Percentiles rank a stretch among this genome's conserved stretches.
Conservation (phyloP, 371 early-diverging fungal genomes). For the Rhizopus stolonifer region DNA sequence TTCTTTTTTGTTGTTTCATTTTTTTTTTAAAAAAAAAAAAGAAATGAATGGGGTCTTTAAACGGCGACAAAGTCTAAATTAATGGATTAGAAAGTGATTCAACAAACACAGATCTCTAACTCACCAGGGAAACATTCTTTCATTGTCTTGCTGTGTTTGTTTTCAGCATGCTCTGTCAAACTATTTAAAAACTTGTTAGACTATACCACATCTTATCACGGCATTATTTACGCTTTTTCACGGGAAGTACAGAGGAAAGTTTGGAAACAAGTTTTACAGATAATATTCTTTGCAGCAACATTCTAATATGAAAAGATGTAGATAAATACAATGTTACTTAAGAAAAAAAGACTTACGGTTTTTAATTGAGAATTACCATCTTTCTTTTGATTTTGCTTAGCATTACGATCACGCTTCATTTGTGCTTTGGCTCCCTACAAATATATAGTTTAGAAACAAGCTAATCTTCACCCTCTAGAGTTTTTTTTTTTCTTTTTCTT, state of each 20-base stretch:
- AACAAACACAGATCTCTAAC: conserved; percentile 9
- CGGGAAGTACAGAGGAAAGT: conserved; percentile 85
- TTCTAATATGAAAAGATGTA: conserved; percentile 50
- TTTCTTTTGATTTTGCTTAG: conserved; percentile 53
- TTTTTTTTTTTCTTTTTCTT: no score
- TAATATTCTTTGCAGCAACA: conserved; percentile 76
- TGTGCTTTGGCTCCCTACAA: conserved; percentile 73
- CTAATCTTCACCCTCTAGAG: no score
- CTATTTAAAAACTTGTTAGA: conserved; percentile 29
- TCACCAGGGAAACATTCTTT: conserved; percentile 82
- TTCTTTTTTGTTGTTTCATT: not conserved
- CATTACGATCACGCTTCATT: conserved; percentile 73
- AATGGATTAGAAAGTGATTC: not conserved
- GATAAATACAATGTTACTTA: not conserved
- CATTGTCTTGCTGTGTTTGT: conserved; percentile 80
- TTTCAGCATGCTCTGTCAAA: conserved; percentile 71
- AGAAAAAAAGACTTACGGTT: conserved; percentile 50
- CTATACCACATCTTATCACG: not conserved
- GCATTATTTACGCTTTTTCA: conserved; percentile 60
- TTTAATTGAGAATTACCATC: conserved; percentile 75
- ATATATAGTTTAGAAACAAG: not conserved
- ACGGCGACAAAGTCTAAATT: conserved; percentile 17
- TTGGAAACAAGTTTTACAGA: conserved; percentile 76
- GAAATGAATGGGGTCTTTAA: no score
- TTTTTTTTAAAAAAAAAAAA: conserved; percentile 7